phyloP scores from a whole-genome alignment of 805 yeast species.

The Suhomyces emberorum region DNA sequence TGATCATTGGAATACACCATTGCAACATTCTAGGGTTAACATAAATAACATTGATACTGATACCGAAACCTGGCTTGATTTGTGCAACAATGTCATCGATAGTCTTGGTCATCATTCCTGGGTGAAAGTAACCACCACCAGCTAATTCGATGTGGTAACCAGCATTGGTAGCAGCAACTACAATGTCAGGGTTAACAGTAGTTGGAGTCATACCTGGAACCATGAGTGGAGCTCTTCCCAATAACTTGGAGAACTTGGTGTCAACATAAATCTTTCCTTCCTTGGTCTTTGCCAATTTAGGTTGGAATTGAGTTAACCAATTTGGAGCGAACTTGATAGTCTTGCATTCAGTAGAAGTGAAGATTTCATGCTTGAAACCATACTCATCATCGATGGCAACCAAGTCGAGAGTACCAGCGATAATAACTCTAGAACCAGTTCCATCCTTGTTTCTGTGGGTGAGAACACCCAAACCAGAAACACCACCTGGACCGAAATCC shows the following conservation, averaged over 20 bases:
- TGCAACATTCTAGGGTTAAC: slow-evolving; percentile 97
- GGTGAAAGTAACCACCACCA: slow-evolving; percentile 96
- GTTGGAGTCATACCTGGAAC: slow-evolving; percentile 99
- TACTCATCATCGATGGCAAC: slow-evolving; percentile 69
- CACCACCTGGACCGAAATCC: slow-evolving; percentile 99
- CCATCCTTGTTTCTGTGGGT: slow-evolving; percentile 99
- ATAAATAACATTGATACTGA: slow-evolving; percentile 88
- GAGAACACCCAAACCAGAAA: slow-evolving; percentile 91
- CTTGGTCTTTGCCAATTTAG: slow-evolving; percentile 73
- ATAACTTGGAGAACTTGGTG: slow-evolving; percentile 87
- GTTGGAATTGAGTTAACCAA: slow-evolving; percentile 88
- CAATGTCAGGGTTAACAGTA: slow-evolving; percentile 91
- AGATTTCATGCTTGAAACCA: slow-evolving; percentile 94
- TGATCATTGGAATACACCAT: slow-evolving; percentile 97
- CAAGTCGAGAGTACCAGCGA: slow-evolving; percentile 86
- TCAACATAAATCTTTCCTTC: slow-evolving; percentile 79
- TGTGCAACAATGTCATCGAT: slow-evolving; percentile 64
- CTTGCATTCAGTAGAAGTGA: slow-evolving; percentile 56
- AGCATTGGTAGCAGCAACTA: slow-evolving; percentile 89
- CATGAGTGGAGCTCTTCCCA: slow-evolving; percentile 94
- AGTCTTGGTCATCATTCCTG: slow-evolving; percentile 69
- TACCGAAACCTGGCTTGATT: slow-evolving; percentile 81
- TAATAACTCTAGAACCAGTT: slow-evolving; percentile 90
- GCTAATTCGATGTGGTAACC: slow-evolving; percentile 98
- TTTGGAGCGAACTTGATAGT: slow-evolving; percentile 79